Conservation (phyloP, 2,329 filamentous ascomycete genomes). For the Fusarium chlamydosporum region DNA sequence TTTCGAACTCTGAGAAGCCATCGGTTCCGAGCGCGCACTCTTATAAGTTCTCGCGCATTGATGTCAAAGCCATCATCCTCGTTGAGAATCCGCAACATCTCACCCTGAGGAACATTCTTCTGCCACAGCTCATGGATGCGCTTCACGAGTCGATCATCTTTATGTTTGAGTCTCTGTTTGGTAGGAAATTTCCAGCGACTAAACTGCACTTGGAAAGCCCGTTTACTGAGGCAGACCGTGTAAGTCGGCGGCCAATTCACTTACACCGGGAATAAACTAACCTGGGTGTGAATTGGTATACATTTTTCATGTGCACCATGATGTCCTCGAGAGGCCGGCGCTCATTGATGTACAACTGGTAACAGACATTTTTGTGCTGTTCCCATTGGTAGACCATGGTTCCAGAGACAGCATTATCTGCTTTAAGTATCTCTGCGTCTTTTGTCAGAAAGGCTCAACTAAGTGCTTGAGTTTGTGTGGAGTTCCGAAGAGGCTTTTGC, state of each 20-base stretch:
- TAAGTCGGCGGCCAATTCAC: slow-evolving; percentile 22
- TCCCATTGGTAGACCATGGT: slow-evolving; percentile 65
- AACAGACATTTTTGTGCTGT: slow-evolving; percentile 59
- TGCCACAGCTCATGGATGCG: slow-evolving; percentile 85
- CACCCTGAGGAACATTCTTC: slow-evolving; percentile 76
- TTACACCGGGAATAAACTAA: slow-evolving; percentile 22
- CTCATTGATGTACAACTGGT: slow-evolving; percentile 81
- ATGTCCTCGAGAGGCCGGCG: slow-evolving; percentile 80
- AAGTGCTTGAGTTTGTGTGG: slow-evolving; percentile 41
- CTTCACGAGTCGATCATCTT: slow-evolving; percentile 75
- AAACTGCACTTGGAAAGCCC: slow-evolving; percentile 82
- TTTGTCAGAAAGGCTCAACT: slow-evolving; percentile 46
- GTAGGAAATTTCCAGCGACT: slow-evolving; percentile 83
- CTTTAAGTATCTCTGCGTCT: slow-evolving; percentile 40
- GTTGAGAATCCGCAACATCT: slow-evolving; percentile 79
- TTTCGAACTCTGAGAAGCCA: slow-evolving; percentile 75
- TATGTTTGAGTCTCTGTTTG: slow-evolving; percentile 79
- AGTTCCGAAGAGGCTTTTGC: slow-evolving; percentile 41
- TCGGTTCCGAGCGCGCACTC: slow-evolving; percentile 76
- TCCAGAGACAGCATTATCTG: slow-evolving; percentile 31
- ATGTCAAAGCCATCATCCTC: slow-evolving; percentile 79
- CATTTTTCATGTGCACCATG: slow-evolving; percentile 76
- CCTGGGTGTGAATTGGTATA: slow-evolving; percentile 77
- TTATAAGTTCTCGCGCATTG: slow-evolving; percentile 77
- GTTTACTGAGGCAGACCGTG: slow-evolving; percentile 68